Conservation (phyloP, 2,329 filamentous ascomycete genomes). For the Knufia petricola region DNA sequence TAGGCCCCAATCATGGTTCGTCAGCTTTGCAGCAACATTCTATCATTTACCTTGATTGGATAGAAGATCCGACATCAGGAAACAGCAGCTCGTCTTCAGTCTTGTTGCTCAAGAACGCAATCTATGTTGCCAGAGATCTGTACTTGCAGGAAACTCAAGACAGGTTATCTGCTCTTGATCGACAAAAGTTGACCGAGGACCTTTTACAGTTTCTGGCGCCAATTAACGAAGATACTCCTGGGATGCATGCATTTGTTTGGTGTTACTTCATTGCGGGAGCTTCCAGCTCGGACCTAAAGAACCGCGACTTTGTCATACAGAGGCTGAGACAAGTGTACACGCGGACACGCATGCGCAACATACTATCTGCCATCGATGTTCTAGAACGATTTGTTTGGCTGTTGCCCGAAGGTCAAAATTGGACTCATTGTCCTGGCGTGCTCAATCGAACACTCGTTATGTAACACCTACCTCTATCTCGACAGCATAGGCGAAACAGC, state of each 20-base stretch:
- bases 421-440: neutral
- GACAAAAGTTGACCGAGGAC: slow-evolving; percentile 23
- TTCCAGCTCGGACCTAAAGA: slow-evolving; percentile 29
- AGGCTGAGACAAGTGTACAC: slow-evolving; percentile 26
- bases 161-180: neutral
- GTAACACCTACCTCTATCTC: no score
- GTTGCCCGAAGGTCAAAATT: neutral
- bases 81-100: no score
- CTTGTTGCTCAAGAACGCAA: neutral
- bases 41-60: neutral
- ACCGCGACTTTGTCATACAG: slow-evolving; percentile 30
- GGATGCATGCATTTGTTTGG: slow-evolving; percentile 35
- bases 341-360: slow-evolving; percentile 31
- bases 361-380: slow-evolving; percentile 28
- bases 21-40: neutral
- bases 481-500: no score
- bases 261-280: slow-evolving; percentile 34
- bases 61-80: neutral
- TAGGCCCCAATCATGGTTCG: neutral
- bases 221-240: slow-evolving; percentile 25
- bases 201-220: slow-evolving; percentile 26
- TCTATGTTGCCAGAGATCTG: neutral
- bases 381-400: slow-evolving; percentile 18
- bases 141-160: neutral
- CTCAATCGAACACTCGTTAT: neutral